Percentiles rank a stretch among this genome's conserved stretches.
Evolutionary conservation across 306 rosid genomes (phyloP).

Genomic region (Prunus mongolica): DNA sequence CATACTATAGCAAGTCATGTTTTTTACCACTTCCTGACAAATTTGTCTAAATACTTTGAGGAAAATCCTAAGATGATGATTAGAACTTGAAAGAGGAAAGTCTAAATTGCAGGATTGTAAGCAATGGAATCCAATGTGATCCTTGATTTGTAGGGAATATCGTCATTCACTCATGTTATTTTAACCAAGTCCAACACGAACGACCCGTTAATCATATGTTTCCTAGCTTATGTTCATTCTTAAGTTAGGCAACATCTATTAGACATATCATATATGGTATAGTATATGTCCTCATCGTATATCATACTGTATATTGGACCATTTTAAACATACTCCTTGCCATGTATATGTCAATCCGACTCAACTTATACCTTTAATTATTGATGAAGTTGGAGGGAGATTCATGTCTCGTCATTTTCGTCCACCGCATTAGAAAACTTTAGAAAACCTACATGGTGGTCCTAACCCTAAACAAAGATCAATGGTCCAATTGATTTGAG

Average conservation of each 20-base stretch:
- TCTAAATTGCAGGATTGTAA: not conserved
- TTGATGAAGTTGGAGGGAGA: slow-evolving; percentile 27
- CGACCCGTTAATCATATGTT: no score
- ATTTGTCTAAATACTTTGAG: not conserved
- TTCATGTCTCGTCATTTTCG: slow-evolving; percentile 42
- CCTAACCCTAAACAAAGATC: slow-evolving; percentile 17
- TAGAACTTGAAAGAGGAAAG: not conserved
- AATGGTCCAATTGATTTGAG: slow-evolving; percentile 33
- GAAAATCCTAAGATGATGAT: not conserved
- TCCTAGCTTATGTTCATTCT: no score
- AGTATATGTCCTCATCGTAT: not conserved
- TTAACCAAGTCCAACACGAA: no score
- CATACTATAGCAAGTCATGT: not conserved
- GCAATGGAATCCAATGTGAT: not conserved
- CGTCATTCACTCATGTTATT: no score
- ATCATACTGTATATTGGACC: not conserved
- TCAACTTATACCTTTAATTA: not conserved
- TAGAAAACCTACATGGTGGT: slow-evolving; percentile 35
- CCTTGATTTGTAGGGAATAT: not conserved
- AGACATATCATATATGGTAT: not conserved
- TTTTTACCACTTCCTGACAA: not conserved
- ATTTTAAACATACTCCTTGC: not conserved
- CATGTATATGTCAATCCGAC: slow-evolving; percentile 1
- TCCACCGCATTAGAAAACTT: slow-evolving; percentile 23
- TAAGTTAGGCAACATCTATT: no score